Percentiles rank a stretch among this genome's conserved stretches.
phyloP scores from a whole-genome alignment of 108 stramenopile genomes.

The Nannochloropsis gaditana region DNA sequence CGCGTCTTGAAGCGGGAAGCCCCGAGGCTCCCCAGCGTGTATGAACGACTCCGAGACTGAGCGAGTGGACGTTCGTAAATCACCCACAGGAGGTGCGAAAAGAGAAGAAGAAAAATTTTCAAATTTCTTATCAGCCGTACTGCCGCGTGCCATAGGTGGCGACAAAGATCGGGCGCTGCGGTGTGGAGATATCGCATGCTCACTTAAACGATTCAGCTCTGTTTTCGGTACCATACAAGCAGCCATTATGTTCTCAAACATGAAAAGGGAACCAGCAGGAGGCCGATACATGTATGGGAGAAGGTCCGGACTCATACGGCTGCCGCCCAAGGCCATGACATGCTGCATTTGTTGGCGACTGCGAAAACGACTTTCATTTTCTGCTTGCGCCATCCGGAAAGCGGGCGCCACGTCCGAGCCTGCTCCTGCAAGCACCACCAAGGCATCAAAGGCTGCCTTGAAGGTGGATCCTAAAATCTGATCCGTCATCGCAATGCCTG shows the following conservation, averaged over 20 bases:
- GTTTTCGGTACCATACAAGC: neutral
- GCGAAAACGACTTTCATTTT: slow-evolving; percentile 12
- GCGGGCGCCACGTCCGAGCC: neutral
- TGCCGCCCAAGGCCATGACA: neutral
- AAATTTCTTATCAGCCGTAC: neutral
- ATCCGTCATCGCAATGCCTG: neutral
- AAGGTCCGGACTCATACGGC: neutral
- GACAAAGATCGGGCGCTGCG: neutral
- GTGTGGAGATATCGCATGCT: neutral
- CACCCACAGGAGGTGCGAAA: neutral
- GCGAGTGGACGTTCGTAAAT: neutral
- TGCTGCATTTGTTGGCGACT: neutral
- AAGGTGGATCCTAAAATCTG: neutral
- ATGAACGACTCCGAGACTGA: neutral
- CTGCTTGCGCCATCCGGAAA: slow-evolving; percentile 14
- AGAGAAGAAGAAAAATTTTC: neutral
- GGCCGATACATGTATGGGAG: neutral
- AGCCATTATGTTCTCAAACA: neutral
- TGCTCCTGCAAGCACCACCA: neutral
- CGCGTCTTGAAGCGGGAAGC: neutral
- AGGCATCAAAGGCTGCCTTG: neutral
- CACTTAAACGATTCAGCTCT: neutral
- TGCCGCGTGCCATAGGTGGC: neutral
- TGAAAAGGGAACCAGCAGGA: neutral
- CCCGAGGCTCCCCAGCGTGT: neutral